Evolutionary conservation across 495 filamentous ascomycete genomes (phyloP).

Genomic region (Talaromyces stipitatus): DNA sequence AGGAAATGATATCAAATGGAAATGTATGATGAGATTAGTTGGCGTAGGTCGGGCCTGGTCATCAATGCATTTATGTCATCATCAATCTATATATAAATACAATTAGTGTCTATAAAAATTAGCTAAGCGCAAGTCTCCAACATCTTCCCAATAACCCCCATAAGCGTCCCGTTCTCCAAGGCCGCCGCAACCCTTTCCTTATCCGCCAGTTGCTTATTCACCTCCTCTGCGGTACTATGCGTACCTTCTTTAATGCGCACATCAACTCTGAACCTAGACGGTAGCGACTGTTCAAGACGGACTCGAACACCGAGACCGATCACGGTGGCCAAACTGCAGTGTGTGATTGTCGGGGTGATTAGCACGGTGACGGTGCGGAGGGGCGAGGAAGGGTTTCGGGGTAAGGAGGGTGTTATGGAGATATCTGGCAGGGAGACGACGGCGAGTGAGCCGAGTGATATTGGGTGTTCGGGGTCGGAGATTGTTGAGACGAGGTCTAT

Average conservation of each 20-base stretch:
- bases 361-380: conserved; percentile 45
- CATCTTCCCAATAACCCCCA: conserved; percentile 88
- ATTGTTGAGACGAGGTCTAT: conserved; percentile 89
- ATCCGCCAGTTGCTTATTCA: conserved; percentile 92
- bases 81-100: not conserved
- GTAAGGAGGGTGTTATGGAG: conserved; percentile 58
- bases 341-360: conserved; percentile 97
- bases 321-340: conserved; percentile 92
- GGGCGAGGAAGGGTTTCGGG: conserved; percentile 33
- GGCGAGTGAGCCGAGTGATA: conserved; percentile 83
- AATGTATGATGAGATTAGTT: not conserved
- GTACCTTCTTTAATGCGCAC: conserved; percentile 92
- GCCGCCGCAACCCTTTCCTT: conserved; percentile 96
- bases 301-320: conserved; percentile 93
- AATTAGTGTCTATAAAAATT: not conserved
- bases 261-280: conserved; percentile 87
- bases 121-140: conserved; percentile 59
- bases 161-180: conserved; percentile 84
- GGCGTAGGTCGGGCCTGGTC: not conserved
- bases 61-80: not conserved
- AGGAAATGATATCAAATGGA: not conserved
- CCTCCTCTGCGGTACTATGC: conserved; percentile 88
- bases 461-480: conserved; percentile 91
- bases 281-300: conserved; percentile 80
- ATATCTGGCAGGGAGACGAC: conserved; percentile 95